phyloP scores from a whole-genome alignment of 495 filamentous ascomycete genomes.

The Penicillium ucsense region DNA sequence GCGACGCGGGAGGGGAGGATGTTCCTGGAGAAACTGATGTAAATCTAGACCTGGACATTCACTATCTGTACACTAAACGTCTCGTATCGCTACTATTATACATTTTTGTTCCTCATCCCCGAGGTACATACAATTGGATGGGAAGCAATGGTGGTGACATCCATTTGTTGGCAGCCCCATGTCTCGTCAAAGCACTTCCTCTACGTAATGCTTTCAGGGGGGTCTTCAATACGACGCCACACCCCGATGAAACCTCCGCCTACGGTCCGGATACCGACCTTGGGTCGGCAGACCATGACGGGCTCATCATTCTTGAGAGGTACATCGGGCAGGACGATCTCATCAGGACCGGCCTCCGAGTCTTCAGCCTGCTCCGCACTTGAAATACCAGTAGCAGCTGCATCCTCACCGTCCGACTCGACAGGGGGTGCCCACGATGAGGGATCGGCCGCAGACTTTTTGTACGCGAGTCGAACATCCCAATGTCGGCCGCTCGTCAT shows the following conservation, averaged over 20 bases:
- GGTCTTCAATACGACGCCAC: conserved; percentile 45
- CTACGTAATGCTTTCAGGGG: not conserved
- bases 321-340: conserved; percentile 3
- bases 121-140: no score
- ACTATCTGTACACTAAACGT: no score
- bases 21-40: no score
- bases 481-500: conserved; percentile 50
- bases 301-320: conserved; percentile 26
- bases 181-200: no score
- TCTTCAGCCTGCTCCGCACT: conserved; percentile 4
- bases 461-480: conserved; percentile 51
- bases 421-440: conserved; percentile 22
- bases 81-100: no score
- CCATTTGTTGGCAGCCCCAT: no score
- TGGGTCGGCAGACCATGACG: conserved; percentile 60
- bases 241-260: conserved; percentile 67
- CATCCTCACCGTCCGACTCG: conserved; percentile 6
- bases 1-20: no score
- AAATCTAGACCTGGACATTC: no score
- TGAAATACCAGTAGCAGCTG: not conserved
- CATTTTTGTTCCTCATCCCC: no score
- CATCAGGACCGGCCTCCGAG: not conserved
- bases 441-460: conserved; percentile 35
- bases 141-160: no score
- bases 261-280: conserved; percentile 48